Percentiles rank a stretch among this genome's conserved stretches.
Evolutionary conservation across 2,329 filamentous ascomycete genomes (phyloP).

Genomic region (Penicillium occitanis): DNA sequence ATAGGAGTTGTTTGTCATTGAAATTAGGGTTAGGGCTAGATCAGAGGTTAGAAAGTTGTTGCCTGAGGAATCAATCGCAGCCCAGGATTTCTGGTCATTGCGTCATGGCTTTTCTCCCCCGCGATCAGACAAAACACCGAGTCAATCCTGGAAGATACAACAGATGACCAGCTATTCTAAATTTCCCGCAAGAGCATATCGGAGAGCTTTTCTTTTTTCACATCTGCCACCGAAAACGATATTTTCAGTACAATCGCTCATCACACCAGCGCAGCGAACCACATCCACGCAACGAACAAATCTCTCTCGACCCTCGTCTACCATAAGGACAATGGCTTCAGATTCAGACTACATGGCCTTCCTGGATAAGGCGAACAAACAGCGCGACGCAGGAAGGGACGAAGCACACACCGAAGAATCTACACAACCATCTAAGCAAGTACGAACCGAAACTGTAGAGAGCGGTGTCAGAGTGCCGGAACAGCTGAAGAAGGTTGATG

Average conservation of each 20-base stretch:
- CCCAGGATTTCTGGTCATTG: constrained; percentile 2
- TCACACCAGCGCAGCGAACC: background rate
- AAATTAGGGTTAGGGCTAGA: background rate
- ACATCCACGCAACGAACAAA: background rate
- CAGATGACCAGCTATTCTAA: background rate
- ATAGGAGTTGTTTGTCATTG: background rate
- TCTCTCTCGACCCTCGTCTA: background rate
- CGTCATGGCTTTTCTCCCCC: constrained; percentile 8
- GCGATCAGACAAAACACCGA: background rate
- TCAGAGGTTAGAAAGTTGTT: background rate
- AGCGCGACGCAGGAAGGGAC: constrained; percentile 45
- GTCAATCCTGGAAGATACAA: background rate
- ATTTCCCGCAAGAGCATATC: background rate
- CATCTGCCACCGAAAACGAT: background rate
- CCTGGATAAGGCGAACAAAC: constrained; percentile 80
- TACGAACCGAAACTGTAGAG: constrained; percentile 42
- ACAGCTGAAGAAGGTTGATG: constrained; percentile 56
- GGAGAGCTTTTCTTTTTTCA: background rate
- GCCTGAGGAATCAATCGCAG: constrained; percentile 4
- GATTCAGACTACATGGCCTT: constrained; percentile 84
- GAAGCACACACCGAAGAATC: constrained; percentile 24
- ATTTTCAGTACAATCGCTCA: background rate
- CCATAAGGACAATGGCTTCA: constrained; percentile 48
- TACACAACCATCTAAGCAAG: constrained; percentile 29
- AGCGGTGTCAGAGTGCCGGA: constrained; percentile 60